Conservation (phyloP, 441 rosid species). For the Bocquillonia castaneifolia region DNA sequence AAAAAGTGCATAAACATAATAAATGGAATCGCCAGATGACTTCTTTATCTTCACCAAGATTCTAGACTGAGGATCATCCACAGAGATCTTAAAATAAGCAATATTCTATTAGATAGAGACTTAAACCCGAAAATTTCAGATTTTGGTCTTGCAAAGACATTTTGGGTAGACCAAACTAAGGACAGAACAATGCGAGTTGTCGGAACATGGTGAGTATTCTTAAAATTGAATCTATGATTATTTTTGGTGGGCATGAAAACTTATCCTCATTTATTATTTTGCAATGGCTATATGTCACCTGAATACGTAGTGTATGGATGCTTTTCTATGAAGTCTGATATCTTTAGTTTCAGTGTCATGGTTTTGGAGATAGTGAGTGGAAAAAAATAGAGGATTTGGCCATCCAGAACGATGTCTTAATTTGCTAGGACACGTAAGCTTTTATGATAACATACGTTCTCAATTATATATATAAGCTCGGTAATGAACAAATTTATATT, state of each 20-base stretch:
- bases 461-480: not conserved
- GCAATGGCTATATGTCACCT: slow-evolving; percentile 25
- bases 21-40: slow-evolving; percentile 20
- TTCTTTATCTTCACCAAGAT: slow-evolving; percentile 26
- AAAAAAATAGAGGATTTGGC: slow-evolving; percentile 22
- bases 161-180: slow-evolving; percentile 22
- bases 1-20: slow-evolving; percentile 7
- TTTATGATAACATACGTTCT: no score
- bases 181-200: slow-evolving; percentile 16
- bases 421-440: slow-evolving; percentile 22
- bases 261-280: not conserved
- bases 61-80: slow-evolving; percentile 25
- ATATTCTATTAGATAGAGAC: slow-evolving; percentile 20
- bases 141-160: slow-evolving; percentile 23
- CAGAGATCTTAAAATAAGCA: slow-evolving; percentile 21
- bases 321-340: slow-evolving; percentile 24
- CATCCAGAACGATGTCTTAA: slow-evolving; percentile 19
- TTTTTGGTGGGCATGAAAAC: no score
- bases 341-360: slow-evolving; percentile 23
- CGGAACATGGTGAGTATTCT: slow-evolving; percentile 20
- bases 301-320: slow-evolving; percentile 22
- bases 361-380: slow-evolving; percentile 22
- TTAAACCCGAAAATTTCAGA: slow-evolving; percentile 29
- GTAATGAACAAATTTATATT: not conserved
- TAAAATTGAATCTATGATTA: not conserved